phyloP scores from a whole-genome alignment of 2,329 filamentous ascomycete genomes.

The Penicillium fuscoglaucum region DNA sequence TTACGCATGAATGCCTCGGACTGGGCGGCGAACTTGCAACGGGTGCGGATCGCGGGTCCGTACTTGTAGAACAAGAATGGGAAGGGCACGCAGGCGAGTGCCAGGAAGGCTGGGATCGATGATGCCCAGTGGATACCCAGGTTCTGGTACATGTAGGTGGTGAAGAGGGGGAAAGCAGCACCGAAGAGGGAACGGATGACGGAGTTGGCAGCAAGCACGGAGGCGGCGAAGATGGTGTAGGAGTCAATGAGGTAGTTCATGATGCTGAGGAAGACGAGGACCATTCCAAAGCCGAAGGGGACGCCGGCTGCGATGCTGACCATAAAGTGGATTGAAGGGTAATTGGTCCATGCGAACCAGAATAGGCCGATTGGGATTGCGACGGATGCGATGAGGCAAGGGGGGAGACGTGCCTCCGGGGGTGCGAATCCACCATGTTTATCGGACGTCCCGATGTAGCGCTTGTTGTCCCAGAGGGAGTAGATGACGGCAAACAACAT shows the following conservation, averaged over 20 bases:
- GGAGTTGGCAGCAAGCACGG: conserved; percentile 28
- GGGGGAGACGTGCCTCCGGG: conserved; percentile 32
- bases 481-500: conserved; percentile 29
- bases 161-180: conserved; percentile 31
- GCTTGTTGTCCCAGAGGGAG: conserved; percentile 30
- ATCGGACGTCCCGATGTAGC: conserved; percentile 23
- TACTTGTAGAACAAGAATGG: conserved; percentile 33
- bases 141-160: conserved; percentile 28
- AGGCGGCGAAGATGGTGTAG: conserved; percentile 31
- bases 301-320: conserved; percentile 27
- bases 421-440: conserved; percentile 25
- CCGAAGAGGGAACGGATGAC: conserved; percentile 29
- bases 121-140: conserved; percentile 32
- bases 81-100: conserved; percentile 29
- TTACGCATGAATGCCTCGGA: conserved; percentile 41
- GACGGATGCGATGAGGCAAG: conserved; percentile 28
- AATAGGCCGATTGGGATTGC: conserved; percentile 32
- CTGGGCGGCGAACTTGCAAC: conserved; percentile 31
- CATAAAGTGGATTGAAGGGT: conserved; percentile 28
- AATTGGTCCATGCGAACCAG: conserved; percentile 38
- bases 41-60: conserved; percentile 22
- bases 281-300: conserved; percentile 31
- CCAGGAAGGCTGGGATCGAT: conserved; percentile 27
- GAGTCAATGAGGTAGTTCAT: conserved; percentile 32
- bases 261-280: conserved; percentile 28